Evolutionary conservation across 2,329 filamentous ascomycete species (phyloP), one percentile per base, ranked within the genome.

Genomic region (Fusarium sp.): DNA sequence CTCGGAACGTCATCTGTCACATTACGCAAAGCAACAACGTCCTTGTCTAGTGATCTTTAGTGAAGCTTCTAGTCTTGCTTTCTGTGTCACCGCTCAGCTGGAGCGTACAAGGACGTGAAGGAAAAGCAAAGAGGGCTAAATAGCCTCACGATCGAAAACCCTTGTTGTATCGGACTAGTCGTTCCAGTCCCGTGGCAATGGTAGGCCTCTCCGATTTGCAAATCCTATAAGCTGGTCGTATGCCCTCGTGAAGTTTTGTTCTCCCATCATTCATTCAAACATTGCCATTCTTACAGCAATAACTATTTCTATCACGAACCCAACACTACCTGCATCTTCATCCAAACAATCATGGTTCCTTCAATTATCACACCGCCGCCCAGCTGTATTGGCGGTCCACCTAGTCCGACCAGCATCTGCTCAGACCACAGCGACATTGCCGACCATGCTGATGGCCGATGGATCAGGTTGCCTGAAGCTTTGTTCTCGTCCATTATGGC

Each of bases 401-500:
- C 18, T 5, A 44, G 34, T 16, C 31, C 46, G 1, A 18, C 38
- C 18, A 57, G 44, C 37, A 41, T 54, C 23, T 64, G 59, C 30
- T 46, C 23, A 40, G 37, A 37, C 51, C 59, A 44, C 13, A 34
- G 41, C 34, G 40, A 65, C 12, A 20, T 18, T 20, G 8, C 51
- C 26, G 41, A 62, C 33, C 23, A 31, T 13, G 12, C 31, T 9
- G 52, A 64, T 10, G 61, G 61, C 20, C 45, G 33, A 41, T 64
- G 61, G 60, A 46, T 64, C 8, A 64, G 5, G 15, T 52, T 64
- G 33, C 61, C 61, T 34, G 61, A 64, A 28, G 61, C 61, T 13
- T 34, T 64, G 18, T 64, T 64, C 9, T 64, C 61, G 12, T 64
- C 61, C 12, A 65, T 64, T 18, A 64, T 64, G 61, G 61, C 61